Percentiles rank a stretch among this genome's conserved stretches.
phyloP scores from a whole-genome alignment of 2,329 filamentous ascomycete genomes.

The Stromatinia cepivora region DNA sequence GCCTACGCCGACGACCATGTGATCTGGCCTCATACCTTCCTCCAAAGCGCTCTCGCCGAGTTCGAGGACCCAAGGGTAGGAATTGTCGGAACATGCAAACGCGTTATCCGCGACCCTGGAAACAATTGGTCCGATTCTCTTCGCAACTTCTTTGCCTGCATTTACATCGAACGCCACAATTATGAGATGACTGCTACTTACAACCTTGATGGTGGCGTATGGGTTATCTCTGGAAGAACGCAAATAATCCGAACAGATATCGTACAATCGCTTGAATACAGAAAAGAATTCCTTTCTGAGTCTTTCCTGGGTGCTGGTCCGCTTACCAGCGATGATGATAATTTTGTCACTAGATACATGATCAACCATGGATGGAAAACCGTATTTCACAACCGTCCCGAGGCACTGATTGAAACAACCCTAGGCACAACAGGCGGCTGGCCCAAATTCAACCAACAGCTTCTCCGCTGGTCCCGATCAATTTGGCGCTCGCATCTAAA shows the following conservation, averaged over 20 bases:
- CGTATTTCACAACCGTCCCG: slow-evolving; percentile 53
- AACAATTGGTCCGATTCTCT: slow-evolving; percentile 24
- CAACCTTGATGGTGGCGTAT: slow-evolving; percentile 58
- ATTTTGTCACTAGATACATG: slow-evolving; percentile 58
- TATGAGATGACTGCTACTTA: slow-evolving; percentile 59
- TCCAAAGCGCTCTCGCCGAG: slow-evolving; percentile 28
- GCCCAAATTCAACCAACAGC: slow-evolving; percentile 52
- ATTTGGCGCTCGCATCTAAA: slow-evolving; percentile 58
- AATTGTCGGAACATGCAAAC: slow-evolving; percentile 58
- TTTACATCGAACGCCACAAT: slow-evolving; percentile 63
- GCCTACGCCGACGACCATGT: slow-evolving; percentile 32
- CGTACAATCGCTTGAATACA: slow-evolving; percentile 48
- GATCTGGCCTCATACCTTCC: slow-evolving; percentile 30
- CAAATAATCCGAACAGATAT: slow-evolving; percentile 53
- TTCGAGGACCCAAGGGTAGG: slow-evolving; percentile 46
- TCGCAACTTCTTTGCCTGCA: slow-evolving; percentile 56
- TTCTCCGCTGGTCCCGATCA: slow-evolving; percentile 57
- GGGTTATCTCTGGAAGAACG: slow-evolving; percentile 59
- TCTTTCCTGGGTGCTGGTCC: slow-evolving; percentile 51
- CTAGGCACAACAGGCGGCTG: slow-evolving; percentile 47
- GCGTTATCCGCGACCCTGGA: slow-evolving; percentile 46
- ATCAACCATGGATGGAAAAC: slow-evolving; percentile 53
- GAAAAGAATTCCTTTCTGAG: slow-evolving; percentile 50
- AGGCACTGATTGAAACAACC: slow-evolving; percentile 53
- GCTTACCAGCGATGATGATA: slow-evolving; percentile 60